Conservation (phyloP, 2,329 filamentous ascomycete species). For the Apiospora kogelbergensis region DNA sequence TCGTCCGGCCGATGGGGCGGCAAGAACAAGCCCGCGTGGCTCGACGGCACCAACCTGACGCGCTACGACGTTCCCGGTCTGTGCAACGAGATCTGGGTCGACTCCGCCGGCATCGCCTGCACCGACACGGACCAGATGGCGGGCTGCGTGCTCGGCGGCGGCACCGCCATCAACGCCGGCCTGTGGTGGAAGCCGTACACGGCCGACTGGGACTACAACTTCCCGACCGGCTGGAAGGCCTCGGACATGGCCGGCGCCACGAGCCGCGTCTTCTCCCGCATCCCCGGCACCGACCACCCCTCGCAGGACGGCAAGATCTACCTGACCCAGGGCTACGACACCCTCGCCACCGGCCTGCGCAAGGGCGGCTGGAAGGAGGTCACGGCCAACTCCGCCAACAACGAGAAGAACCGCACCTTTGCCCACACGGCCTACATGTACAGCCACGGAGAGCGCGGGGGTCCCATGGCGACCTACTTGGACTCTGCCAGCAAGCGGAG, state of each 20-base stretch:
- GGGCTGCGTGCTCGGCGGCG: conserved; percentile 71
- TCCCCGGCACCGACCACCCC: conserved; percentile 65
- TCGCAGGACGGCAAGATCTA: conserved; percentile 66
- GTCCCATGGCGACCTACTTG: conserved; percentile 70
- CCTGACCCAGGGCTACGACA: conserved; percentile 62
- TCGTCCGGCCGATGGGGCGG: conserved; percentile 66
- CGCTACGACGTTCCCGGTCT: conserved; percentile 72
- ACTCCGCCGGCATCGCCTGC: conserved; percentile 65
- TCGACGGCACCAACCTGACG: conserved; percentile 61
- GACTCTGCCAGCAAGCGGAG: conserved; percentile 56
- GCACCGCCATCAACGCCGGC: conserved; percentile 65
- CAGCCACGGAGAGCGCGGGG: conserved; percentile 61
- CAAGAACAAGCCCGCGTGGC: conserved; percentile 53
- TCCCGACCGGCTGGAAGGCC: conserved; percentile 69
- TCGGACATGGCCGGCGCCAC: conserved; percentile 60
- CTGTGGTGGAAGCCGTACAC: conserved; percentile 62
- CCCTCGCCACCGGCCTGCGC: conserved; percentile 59
- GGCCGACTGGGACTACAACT: conserved; percentile 68
- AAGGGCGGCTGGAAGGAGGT: conserved; percentile 63
- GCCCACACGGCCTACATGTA: conserved; percentile 67
- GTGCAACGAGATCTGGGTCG: conserved; percentile 69
- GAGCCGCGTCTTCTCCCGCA: conserved; percentile 62
- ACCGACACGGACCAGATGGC: conserved; percentile 71
- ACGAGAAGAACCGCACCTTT: conserved; percentile 64
- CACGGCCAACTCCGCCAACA: conserved; percentile 57